Conservation (phyloP, 768 basidiomycete species). For the Boletus coccyginus region DNA sequence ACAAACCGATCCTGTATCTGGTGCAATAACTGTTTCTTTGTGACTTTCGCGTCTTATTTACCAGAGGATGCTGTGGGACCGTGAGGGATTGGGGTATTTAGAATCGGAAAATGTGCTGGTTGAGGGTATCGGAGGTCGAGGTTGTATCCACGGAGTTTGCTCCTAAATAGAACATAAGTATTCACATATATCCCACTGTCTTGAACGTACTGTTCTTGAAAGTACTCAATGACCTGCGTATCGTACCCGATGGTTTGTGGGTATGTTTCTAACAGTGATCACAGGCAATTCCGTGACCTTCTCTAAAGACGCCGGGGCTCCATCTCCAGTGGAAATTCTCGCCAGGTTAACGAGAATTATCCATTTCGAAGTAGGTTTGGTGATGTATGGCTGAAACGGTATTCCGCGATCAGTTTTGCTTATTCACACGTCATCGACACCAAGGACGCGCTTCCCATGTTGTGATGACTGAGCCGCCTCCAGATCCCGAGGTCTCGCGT, state of each 20-base stretch:
- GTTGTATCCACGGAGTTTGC: conserved; percentile 62
- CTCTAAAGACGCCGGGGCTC: conserved; percentile 46
- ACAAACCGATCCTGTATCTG: conserved; percentile 10
- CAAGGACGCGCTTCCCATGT: not conserved
- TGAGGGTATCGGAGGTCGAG: conserved; percentile 63
- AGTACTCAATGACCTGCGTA: conserved; percentile 59
- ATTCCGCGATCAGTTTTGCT: not conserved
- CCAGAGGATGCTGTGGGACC: not conserved
- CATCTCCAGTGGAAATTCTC: conserved; percentile 70
- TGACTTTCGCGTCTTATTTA: not conserved
- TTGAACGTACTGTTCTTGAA: conserved; percentile 57
- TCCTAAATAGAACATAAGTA: conserved; percentile 34
- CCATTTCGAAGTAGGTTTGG: conserved; percentile 63
- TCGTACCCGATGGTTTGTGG: conserved; percentile 76
- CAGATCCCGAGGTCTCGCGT: conserved; percentile 8
- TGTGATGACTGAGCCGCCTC: conserved; percentile 1
- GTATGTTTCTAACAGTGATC: conserved; percentile 63
- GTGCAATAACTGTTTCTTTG: conserved; percentile 7
- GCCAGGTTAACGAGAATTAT: conserved; percentile 64
- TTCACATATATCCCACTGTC: not conserved
- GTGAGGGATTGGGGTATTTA: not conserved
- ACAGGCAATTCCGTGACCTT: conserved; percentile 52
- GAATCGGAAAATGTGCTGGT: conserved; percentile 26
- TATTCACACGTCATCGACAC: no score
- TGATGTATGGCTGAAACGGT: conserved; percentile 64